These are phyloP conservation scores for Ophiocordyceps camponoti-leonardi DNA, from an alignment of 2,329 filamentous ascomycete genomes.

Conservation along the genomic window DNA sequence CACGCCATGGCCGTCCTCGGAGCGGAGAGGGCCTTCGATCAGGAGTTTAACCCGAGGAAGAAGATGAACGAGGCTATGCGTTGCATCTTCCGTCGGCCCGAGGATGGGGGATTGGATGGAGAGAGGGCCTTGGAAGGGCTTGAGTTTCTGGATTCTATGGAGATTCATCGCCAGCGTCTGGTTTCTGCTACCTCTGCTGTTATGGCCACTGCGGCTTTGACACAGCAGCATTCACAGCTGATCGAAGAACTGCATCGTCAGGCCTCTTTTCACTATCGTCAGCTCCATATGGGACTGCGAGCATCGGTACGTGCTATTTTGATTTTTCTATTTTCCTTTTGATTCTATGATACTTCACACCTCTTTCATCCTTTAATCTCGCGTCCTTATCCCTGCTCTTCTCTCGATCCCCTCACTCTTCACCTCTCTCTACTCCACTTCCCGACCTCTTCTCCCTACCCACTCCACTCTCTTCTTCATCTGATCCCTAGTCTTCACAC, in stretches of 20 bases:
- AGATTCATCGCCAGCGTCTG: constrained; percentile 13
- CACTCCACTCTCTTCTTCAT: neutral
- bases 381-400: neutral
- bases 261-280: constrained; percentile 10
- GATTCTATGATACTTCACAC: neutral
- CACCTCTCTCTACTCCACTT: neutral
- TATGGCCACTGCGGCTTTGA: constrained; percentile 3
- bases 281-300: constrained; percentile 16
- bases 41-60: constrained; percentile 10
- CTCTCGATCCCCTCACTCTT: neutral
- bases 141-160: constrained; percentile 14
- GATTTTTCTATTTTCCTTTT: neutral
- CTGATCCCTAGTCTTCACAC: neutral
- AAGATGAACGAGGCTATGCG: constrained; percentile 8
- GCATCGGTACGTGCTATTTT: constrained; percentile 13
- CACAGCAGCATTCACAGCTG: constrained; percentile 5
- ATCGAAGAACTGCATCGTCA: constrained; percentile 14
- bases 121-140: constrained; percentile 12
- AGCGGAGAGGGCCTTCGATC: constrained; percentile 2
- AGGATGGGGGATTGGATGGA: constrained; percentile 12
- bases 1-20: constrained; percentile 6
- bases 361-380: too few relatives aligned
- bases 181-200: constrained; percentile 7
- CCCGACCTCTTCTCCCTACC: too few relatives aligned
- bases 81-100: constrained; percentile 10